phyloP scores from a whole-genome alignment of 2,329 filamentous ascomycete genomes.

The Colletotrichum sp. region DNA sequence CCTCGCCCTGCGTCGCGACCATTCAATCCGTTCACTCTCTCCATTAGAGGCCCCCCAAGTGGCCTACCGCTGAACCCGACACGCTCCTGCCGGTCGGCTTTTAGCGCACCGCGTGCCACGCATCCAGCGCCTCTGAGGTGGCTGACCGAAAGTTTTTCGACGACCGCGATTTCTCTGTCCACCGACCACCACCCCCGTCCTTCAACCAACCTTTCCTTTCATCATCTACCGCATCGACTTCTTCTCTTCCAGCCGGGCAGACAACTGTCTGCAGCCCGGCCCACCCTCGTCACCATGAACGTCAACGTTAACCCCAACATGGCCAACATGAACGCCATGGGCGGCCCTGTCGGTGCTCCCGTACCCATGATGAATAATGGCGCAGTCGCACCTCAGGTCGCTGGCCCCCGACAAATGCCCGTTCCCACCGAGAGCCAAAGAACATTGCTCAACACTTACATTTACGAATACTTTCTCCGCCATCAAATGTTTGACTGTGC shows the following conservation, averaged over 20 bases:
- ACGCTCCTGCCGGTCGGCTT: slow-evolving; percentile 1
- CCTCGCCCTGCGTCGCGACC: not conserved
- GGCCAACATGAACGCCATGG: slow-evolving; percentile 73
- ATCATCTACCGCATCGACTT: slow-evolving; percentile 25
- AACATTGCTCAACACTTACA: slow-evolving; percentile 79
- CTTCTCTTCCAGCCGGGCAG: slow-evolving; percentile 31
- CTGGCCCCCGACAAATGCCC: slow-evolving; percentile 27
- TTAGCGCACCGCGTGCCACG: slow-evolving; percentile 23
- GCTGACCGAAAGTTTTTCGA: slow-evolving; percentile 34
- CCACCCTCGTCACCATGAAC: slow-evolving; percentile 53
- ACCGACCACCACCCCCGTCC: slow-evolving; percentile 19
- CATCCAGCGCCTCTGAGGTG: slow-evolving; percentile 23
- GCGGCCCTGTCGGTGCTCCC: slow-evolving; percentile 67
- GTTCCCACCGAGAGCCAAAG: slow-evolving; percentile 47
- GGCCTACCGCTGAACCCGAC: not conserved
- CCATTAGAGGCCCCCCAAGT: slow-evolving; percentile 6
- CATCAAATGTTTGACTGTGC: slow-evolving; percentile 86
- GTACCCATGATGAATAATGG: slow-evolving; percentile 74
- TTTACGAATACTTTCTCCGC: slow-evolving; percentile 90
- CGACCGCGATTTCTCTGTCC: slow-evolving; percentile 21
- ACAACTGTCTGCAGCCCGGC: slow-evolving; percentile 41
- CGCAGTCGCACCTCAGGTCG: slow-evolving; percentile 34
- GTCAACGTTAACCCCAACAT: slow-evolving; percentile 64
- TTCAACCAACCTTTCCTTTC: not conserved
- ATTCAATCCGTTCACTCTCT: not conserved